A percentile compares a stretch with the other conserved stretches of the same genome.
These are phyloP conservation scores for Fusarium robinianum DNA, from an alignment of 2,329 filamentous ascomycete genomes.

Conservation along the genomic window DNA sequence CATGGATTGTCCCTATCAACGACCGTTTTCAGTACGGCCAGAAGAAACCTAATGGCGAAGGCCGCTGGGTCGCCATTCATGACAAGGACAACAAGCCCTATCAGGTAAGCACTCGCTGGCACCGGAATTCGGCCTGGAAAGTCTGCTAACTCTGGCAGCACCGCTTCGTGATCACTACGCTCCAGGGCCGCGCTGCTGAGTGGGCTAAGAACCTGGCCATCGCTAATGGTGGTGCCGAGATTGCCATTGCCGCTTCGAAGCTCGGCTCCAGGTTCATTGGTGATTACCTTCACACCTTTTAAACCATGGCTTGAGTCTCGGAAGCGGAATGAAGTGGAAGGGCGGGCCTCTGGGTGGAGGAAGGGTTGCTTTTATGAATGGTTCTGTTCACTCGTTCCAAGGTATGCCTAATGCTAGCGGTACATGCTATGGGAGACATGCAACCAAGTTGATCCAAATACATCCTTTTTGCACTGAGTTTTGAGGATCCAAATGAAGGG, in stretches of 20 bases:
- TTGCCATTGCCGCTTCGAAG: constrained; percentile 12
- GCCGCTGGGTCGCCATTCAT: constrained; percentile 22
- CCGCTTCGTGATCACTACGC: constrained; percentile 21
- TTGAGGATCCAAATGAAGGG: too few species aligned
- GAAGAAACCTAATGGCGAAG: constrained; percentile 21
- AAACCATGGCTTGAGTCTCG: constrained; percentile 1
- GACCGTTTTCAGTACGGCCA: constrained; percentile 28
- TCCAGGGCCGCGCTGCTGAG: constrained; percentile 5
- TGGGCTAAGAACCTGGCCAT: constrained; percentile 16
- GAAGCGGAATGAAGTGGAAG: too few species aligned
- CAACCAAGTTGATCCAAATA: too few species aligned
- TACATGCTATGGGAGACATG: too few species aligned
- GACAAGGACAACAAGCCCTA: constrained; percentile 25
- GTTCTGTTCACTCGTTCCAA: too few species aligned
- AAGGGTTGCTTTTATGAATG: too few species aligned
- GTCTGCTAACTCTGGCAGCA: constrained; percentile 8
- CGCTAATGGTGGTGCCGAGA: constrained; percentile 14
- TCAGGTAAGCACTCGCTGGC: constrained; percentile 17
- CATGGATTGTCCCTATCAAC: constrained; percentile 11
- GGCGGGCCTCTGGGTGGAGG: too few species aligned
- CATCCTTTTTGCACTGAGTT: too few species aligned
- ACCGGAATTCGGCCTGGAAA: rapidly evolving
- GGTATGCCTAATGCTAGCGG: too few species aligned
- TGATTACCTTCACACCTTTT: constrained; percentile 23
- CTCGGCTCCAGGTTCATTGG: constrained; percentile 18